Evolutionary conservation across 2,329 filamentous ascomycete genomes (phyloP).

Genomic region (Neonectria ditissima): DNA sequence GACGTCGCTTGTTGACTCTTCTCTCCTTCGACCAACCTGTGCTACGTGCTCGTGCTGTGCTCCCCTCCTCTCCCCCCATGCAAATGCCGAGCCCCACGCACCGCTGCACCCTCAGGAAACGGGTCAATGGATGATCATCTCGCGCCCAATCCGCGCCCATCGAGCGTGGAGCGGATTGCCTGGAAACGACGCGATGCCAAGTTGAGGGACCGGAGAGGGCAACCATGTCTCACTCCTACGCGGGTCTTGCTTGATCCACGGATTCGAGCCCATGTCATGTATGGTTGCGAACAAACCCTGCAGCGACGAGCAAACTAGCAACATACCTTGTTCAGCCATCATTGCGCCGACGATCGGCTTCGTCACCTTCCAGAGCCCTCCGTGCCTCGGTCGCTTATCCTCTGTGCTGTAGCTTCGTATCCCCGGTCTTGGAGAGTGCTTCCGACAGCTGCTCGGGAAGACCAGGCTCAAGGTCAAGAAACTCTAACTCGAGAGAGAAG

Average conservation of each 20-base stretch:
- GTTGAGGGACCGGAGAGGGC: constrained; percentile 11
- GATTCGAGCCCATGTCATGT: constrained; percentile 28
- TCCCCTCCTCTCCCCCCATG: too few species aligned
- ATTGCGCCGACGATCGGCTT: constrained; percentile 17
- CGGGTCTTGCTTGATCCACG: constrained; percentile 25
- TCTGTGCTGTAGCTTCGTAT: neutral
- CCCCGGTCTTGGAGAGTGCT: neutral
- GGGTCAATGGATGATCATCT: constrained; percentile 10
- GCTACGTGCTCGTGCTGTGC: constrained; percentile 13
- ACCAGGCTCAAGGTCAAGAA: neutral
- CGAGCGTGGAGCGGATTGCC: constrained; percentile 8
- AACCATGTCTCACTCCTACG: constrained; percentile 21
- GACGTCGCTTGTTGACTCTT: constrained; percentile 35
- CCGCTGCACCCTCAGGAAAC: constrained; percentile 19
- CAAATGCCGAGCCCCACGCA: constrained; percentile 20
- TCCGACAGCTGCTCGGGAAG: neutral
- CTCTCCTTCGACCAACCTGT: constrained; percentile 14
- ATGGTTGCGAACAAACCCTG: constrained; percentile 9
- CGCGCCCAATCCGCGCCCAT: constrained; percentile 16
- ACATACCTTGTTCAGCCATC: constrained; percentile 10
- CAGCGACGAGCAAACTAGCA: constrained; percentile 14
- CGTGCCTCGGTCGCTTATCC: neutral
- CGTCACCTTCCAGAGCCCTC: neutral
- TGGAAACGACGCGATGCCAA: constrained; percentile 18
- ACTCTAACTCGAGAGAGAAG: neutral